Evolutionary conservation across 306 rosid genomes (phyloP).

Genomic region (Hippophae gyantsensis): DNA sequence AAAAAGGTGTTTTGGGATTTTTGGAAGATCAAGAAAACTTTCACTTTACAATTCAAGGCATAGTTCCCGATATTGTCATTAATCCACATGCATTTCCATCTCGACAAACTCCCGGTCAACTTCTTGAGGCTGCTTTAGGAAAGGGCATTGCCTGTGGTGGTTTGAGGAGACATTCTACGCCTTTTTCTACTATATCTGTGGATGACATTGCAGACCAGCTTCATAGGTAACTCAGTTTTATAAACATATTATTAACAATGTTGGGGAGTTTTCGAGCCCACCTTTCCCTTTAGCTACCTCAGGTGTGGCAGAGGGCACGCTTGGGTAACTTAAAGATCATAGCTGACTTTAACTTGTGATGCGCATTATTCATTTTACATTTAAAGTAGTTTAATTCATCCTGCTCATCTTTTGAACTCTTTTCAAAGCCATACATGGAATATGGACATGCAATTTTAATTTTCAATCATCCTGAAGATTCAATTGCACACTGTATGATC

Average conservation of each 20-base stretch:
- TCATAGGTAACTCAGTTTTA: constrained; percentile 47
- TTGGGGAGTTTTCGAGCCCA: too few species aligned
- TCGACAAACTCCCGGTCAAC: constrained; percentile 95
- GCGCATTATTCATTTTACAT: too few species aligned
- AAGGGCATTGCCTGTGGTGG: constrained; percentile 86
- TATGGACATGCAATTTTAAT: too few species aligned
- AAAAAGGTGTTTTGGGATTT: constrained; percentile 91
- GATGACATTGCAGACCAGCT: constrained; percentile 83
- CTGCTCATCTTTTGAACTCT: too few species aligned
- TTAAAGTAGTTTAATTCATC: too few species aligned
- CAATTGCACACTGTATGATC: too few species aligned
- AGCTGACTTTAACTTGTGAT: too few species aligned
- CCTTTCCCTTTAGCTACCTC: too few species aligned
- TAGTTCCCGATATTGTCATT: constrained; percentile 92
- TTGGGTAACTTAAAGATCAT: too few species aligned
- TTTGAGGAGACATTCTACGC: constrained; percentile 59
- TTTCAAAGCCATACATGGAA: too few species aligned
- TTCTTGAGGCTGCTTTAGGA: constrained; percentile 89
- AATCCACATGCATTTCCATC: constrained; percentile 99
- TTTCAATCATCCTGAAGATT: too few species aligned
- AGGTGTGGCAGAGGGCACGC: too few species aligned
- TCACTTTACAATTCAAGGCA: constrained; percentile 82
- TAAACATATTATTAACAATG: neutral
- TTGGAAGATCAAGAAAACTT: constrained; percentile 90
- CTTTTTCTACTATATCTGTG: constrained; percentile 73